Base-by-base conservation (phyloP, 257 asterid genomes). In the Dorcoceras hygrometricum region DNA sequence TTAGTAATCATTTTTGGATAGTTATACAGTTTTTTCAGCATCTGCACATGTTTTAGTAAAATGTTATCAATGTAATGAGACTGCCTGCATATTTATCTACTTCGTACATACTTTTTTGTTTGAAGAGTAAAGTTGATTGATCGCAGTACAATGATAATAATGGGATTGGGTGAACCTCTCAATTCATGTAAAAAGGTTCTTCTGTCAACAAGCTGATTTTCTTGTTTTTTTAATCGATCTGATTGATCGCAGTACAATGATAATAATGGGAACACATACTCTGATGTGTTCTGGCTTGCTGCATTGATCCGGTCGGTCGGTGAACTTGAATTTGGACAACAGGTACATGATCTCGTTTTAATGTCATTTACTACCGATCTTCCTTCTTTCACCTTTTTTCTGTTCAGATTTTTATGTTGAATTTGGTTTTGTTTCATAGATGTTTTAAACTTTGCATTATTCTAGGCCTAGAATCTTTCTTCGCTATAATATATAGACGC, bases 261-360 rank as follows among this genome's bases (percentile, higher is more conserved):
- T 71, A 94, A 94, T 77, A 87, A 84, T 76, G 99, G 99, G 60
- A 94, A 94, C 74, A 67, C 89, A 62, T 94, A 85, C 79, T 90
- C 97, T 46, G 99, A 94, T 79, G 95, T 94, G 72, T 94, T 82
- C 80, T 90, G 96, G 97, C 88, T 94, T 65, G 95, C 97, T 75
- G 88, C 97, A 32, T 73, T 94, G 82, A 87, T 94, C 72, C 92
- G 81, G 81, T 86, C 99, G 48, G 83, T 90, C 69, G 99, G 99
- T 31, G 99, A 94, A 76, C 95, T 94, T 77, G 96, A 88, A 83
- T 94, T 90, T 72, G 93, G 95, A 65, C 95, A 80, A 75, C 95
- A 90, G 99, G 99, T 94, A 65, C 71, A 57, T 73, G 55, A 34
- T 67, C 57, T 72, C 50, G 51, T 34, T 27, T 54, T 26, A 12